Base-by-base conservation (phyloP, 108 stramenopile species). In the Chaetoceros muelleri region DNA sequence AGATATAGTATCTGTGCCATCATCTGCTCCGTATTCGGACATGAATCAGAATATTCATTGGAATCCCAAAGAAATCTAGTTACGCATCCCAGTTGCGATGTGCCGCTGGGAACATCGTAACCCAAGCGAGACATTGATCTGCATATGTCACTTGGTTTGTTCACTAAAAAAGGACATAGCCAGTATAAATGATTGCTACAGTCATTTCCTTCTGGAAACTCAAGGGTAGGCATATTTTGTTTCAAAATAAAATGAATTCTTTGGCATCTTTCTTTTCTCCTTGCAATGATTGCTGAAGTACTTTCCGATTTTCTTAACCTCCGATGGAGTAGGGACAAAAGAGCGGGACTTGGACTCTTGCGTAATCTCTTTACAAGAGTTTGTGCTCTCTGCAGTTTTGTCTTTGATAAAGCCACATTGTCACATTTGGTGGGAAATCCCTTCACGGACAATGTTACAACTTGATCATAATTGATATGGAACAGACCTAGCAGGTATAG, bases 1-100 rank as follows among this genome's bases (percentile, higher is more conserved):
- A 90, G 65, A 64, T 90, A 90, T 30, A 90, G 44, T 26, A 86
- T 62, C 0, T 55, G 56, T 24, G 71, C 46, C 71, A 90, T 84
- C 19, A 80, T 60, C 10, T 57, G 40, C 22, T 64, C 44, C 8
- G 72, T 51, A 18, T 58, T 50, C 30, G 75, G 66, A 57, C 75
- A 75, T 1, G 20, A 44, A 1, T 24, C 34, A 21, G 30, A 10
- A 20, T 2, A 53, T 48, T 28, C 46, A n/a, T 28, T 28, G 46
- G 23, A 24, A 23, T 53, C 48, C 25, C 59, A 40, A 13, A 24
- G 24, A 28, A 46, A 55, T 45, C n/a, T 19, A 1, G 47, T 26
- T 23, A 79, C 54, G 52, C 76, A 82, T 48, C 60, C 62, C 46
- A 90, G 57, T 63, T 90, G 88, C 19, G 88, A 84, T 29, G 81